phyloP scores from a whole-genome alignment of 2,329 filamentous ascomycete genomes.

The Ophiostoma triangulosporum region DNA sequence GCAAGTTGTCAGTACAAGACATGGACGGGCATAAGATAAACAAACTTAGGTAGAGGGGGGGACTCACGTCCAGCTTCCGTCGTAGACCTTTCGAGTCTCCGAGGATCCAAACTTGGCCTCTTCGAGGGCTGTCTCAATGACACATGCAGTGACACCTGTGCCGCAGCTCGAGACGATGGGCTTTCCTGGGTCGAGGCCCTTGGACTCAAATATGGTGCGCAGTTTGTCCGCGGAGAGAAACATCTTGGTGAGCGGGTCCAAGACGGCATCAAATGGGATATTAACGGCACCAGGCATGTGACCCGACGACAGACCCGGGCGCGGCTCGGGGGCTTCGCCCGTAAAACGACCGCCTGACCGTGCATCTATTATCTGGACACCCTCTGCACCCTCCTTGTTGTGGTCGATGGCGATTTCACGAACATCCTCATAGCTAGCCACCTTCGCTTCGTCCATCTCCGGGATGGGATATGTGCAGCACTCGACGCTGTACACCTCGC shows the following conservation, averaged over 20 bases:
- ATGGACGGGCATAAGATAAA: too few relatives aligned
- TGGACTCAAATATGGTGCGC: slow-evolving; percentile 61
- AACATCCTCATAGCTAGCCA: slow-evolving; percentile 73
- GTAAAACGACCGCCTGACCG: slow-evolving; percentile 66
- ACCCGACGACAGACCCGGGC: slow-evolving; percentile 72
- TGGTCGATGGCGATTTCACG: slow-evolving; percentile 60
- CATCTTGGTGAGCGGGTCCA: slow-evolving; percentile 73
- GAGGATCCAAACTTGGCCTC: slow-evolving; percentile 61
- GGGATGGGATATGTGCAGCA: slow-evolving; percentile 52
- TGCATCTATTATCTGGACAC: slow-evolving; percentile 81
- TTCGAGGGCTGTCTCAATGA: slow-evolving; percentile 75
- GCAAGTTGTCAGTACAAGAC: background rate
- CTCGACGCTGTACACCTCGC: slow-evolving; percentile 54
- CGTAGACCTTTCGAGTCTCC: slow-evolving; percentile 65
- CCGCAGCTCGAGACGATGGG: slow-evolving; percentile 83
- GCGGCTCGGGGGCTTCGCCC: slow-evolving; percentile 73
- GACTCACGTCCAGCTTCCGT: slow-evolving; percentile 94
- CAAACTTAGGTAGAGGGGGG: background rate
- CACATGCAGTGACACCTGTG: slow-evolving; percentile 83
- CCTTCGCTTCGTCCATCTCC: slow-evolving; percentile 44
- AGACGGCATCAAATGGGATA: slow-evolving; percentile 63
- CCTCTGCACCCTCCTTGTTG: slow-evolving; percentile 72
- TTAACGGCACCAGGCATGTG: slow-evolving; percentile 84
- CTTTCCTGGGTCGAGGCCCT: slow-evolving; percentile 63
- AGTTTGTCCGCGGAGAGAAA: slow-evolving; percentile 62